These are phyloP conservation scores for Penicillium sp. DNA, from an alignment of 2,329 filamentous ascomycete species.

Conservation along the genomic window DNA sequence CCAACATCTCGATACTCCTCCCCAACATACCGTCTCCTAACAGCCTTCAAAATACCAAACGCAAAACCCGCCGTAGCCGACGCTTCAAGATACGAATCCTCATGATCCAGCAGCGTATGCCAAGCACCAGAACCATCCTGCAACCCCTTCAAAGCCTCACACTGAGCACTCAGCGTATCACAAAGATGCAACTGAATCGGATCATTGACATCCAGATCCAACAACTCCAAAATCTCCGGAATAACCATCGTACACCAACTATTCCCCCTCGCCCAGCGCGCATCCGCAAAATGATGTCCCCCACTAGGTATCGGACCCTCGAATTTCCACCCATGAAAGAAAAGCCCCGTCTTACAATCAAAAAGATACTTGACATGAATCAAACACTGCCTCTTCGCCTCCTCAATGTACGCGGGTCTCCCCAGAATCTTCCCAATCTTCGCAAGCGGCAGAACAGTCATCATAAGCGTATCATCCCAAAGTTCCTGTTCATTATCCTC, in stretches of 20 bases:
- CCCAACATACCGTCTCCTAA: conserved; percentile 70
- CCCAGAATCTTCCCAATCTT: conserved; percentile 76
- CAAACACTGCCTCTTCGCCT: conserved; percentile 78
- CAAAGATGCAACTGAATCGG: conserved; percentile 59
- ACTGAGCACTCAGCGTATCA: conserved; percentile 69
- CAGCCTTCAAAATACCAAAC: conserved; percentile 76
- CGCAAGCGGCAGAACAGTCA: conserved; percentile 79
- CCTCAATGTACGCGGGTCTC: conserved; percentile 73
- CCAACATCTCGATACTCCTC: conserved; percentile 26
- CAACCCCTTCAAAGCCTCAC: conserved; percentile 63
- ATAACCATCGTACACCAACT: conserved; percentile 79
- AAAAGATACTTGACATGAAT: conserved; percentile 79
- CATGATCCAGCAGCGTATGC: conserved; percentile 73
- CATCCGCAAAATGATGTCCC: conserved; percentile 62
- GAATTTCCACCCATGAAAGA: conserved; percentile 84
- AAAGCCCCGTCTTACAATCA: conserved; percentile 71
- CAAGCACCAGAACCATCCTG: conserved; percentile 70
- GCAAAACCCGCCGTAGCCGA: conserved; percentile 82
- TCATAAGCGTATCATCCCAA: conserved; percentile 88
- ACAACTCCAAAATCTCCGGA: conserved; percentile 76
- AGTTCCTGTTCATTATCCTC: conserved; percentile 73
- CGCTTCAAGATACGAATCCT: conserved; percentile 75
- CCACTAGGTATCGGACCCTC: too few species aligned
- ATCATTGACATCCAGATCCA: conserved; percentile 63
- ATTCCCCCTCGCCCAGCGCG: conserved; percentile 61